Base-by-base conservation (phyloP, 2,329 filamentous ascomycete genomes). In the Daldinia sp. region DNA sequence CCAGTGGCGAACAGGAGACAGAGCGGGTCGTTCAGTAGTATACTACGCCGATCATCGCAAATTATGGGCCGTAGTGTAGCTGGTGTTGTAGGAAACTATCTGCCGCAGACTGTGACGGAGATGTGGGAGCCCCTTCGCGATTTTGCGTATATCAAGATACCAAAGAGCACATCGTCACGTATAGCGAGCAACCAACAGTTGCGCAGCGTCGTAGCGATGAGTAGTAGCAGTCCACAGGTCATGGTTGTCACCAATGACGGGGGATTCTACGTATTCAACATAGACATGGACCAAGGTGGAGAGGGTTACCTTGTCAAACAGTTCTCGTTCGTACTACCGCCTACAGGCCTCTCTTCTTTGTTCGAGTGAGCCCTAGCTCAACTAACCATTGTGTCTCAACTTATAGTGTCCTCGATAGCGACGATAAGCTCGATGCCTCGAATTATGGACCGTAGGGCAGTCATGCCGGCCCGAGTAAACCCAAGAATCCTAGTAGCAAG, bases 181-280 rank as follows among this genome's bases (percentile, higher is more conserved):
- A 63, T 68, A 12, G 63, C 67, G n/a, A 54, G 71, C 1, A 73
- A 67, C 26, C 74, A 75, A 10, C 90, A 93, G 0, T 81, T 97
- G 44, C 87, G 92, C 72, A 97, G 93, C 72, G 95, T 99, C n/a
- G 96, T 99, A 48, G 95, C 96, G 7, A 97, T 99, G 91, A 97
- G 93, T 78, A 96, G 91, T 76, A 97, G 90, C 78, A 94, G 92
- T 28, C 96, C 96, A 0, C 94, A 98, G 76, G 93, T 99, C 55
- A 98, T 99, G 94, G 93, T 98, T 0, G 94, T 98, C 13, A 99
- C 96, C 0, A 98, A 92, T 74, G 96, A 99, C 78, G 96, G 96
- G 9, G 91, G 91, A 26, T 98, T 98, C 77, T 97, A 96, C 74
- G 92, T 98, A 33, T 99, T 95, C 81, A 95, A 93, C 72, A 94